phyloP scores from a whole-genome alignment of 352 stramenopile genomes.

The Pythium dissimile region DNA sequence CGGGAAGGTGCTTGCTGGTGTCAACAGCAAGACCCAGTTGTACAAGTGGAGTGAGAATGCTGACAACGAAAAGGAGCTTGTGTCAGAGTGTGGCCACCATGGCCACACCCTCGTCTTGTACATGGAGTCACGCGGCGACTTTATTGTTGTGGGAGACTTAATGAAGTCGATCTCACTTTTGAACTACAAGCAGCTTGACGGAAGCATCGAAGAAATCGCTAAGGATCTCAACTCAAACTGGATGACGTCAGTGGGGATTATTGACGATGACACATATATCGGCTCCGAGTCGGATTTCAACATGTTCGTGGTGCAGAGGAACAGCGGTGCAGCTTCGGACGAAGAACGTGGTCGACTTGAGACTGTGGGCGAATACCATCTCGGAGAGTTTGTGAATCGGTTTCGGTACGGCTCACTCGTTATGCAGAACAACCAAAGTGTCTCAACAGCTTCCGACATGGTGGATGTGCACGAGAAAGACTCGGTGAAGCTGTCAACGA shows the following conservation, averaged over 20 bases:
- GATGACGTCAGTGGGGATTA: slow-evolving; percentile 93
- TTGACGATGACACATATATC: slow-evolving; percentile 95
- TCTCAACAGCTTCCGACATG: slow-evolving; percentile 32
- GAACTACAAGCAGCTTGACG: slow-evolving; percentile 91
- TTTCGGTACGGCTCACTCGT: slow-evolving; percentile 94
- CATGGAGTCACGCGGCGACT: slow-evolving; percentile 92
- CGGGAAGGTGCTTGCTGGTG: slow-evolving; percentile 90
- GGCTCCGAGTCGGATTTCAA: slow-evolving; percentile 95
- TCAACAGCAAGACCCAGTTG: slow-evolving; percentile 94
- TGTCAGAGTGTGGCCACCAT: slow-evolving; percentile 92
- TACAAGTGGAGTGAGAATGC: slow-evolving; percentile 90
- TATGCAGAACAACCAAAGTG: slow-evolving; percentile 82
- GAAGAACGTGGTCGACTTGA: slow-evolving; percentile 92
- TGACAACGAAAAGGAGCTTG: slow-evolving; percentile 88
- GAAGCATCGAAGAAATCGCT: slow-evolving; percentile 93
- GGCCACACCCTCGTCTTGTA: slow-evolving; percentile 95
- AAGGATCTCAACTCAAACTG: slow-evolving; percentile 96
- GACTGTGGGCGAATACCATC: slow-evolving; percentile 92
- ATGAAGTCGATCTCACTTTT: slow-evolving; percentile 97
- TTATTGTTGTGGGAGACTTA: slow-evolving; percentile 95
- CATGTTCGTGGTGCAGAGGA: slow-evolving; percentile 93
- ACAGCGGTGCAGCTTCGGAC: slow-evolving; percentile 90
- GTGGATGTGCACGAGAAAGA: slow-evolving; percentile 35
- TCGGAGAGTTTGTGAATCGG: slow-evolving; percentile 96
- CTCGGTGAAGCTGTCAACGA: slow-evolving; percentile 1